Evolutionary conservation across 2,329 filamentous ascomycete genomes (phyloP).

Genomic region (Alternaria dauci): DNA sequence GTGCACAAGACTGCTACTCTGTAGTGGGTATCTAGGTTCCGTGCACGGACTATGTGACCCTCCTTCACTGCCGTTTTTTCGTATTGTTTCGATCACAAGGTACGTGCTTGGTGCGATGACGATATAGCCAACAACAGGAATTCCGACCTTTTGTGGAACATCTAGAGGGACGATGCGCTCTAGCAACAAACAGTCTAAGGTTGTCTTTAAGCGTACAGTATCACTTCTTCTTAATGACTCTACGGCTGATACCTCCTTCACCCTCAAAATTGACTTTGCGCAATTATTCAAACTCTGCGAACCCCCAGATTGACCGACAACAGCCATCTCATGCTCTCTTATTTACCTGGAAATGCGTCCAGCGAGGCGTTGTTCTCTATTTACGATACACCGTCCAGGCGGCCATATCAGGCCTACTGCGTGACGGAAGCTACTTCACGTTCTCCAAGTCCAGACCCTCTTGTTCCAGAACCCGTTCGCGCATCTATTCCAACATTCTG

Average conservation of each 20-base stretch:
- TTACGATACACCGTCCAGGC: not conserved
- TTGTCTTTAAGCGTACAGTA: slow-evolving; percentile 2
- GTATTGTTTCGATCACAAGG: not conserved
- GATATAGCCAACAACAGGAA: slow-evolving; percentile 1
- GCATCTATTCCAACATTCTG: not conserved
- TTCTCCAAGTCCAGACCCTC: slow-evolving; percentile 22
- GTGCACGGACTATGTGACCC: not conserved
- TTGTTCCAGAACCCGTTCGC: slow-evolving; percentile 15
- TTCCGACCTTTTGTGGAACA: slow-evolving; percentile 2
- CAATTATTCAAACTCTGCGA: not conserved
- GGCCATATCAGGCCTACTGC: slow-evolving; percentile 33
- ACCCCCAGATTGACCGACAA: not conserved
- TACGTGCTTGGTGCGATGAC: slow-evolving; percentile 1
- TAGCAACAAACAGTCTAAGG: not conserved
- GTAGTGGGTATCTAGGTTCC: slow-evolving; percentile 28
- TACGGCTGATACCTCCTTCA: not conserved
- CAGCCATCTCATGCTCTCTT: not conserved
- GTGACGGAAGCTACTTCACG: slow-evolving; percentile 30
- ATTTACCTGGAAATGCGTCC: not conserved
- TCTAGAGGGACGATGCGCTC: not conserved
- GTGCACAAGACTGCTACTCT: slow-evolving; percentile 53
- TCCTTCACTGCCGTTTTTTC: slow-evolving; percentile 1
- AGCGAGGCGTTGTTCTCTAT: slow-evolving; percentile 7
- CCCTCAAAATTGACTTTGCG: not conserved
- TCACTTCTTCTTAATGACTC: not conserved